Conservation (phyloP, 73 alveolate species). For the Uronychia setigera region DNA sequence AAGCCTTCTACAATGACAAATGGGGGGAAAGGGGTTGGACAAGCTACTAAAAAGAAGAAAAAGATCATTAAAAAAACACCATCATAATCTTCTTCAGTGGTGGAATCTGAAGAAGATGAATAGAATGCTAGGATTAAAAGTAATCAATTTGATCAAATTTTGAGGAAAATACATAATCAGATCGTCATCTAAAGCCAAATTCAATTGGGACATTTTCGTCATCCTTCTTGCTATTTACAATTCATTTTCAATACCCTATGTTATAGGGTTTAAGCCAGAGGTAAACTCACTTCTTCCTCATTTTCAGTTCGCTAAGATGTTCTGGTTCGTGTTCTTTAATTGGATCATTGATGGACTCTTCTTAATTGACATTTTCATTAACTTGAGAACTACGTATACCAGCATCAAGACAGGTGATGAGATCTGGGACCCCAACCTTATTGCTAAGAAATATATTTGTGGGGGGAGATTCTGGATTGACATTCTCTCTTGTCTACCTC, state of each 20-base stretch:
- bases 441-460: conserved; percentile 27
- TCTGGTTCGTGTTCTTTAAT: conserved; percentile 10
- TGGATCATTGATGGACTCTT: conserved; percentile 43
- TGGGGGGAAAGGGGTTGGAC: too few species aligned
- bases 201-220: conserved; percentile 56
- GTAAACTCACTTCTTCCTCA: neutral
- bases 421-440: conserved; percentile 18
- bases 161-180: neutral
- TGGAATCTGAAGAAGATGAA: neutral
- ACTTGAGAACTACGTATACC: conserved; percentile 62
- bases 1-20: neutral
- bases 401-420: conserved; percentile 53
- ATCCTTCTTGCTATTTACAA: conserved; percentile 29
- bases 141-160: neutral
- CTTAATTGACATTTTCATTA: conserved; percentile 60
- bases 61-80: too few species aligned
- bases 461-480: conserved; percentile 55
- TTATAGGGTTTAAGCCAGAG: conserved; percentile 41
- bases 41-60: too few species aligned
- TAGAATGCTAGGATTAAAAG: neutral
- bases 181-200: neutral
- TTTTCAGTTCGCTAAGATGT: neutral
- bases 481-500: conserved; percentile 59
- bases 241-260: conserved; percentile 51
- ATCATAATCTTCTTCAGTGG: neutral